Conservation (phyloP, 495 filamentous ascomycete species). For the Penicillium odoratum region DNA sequence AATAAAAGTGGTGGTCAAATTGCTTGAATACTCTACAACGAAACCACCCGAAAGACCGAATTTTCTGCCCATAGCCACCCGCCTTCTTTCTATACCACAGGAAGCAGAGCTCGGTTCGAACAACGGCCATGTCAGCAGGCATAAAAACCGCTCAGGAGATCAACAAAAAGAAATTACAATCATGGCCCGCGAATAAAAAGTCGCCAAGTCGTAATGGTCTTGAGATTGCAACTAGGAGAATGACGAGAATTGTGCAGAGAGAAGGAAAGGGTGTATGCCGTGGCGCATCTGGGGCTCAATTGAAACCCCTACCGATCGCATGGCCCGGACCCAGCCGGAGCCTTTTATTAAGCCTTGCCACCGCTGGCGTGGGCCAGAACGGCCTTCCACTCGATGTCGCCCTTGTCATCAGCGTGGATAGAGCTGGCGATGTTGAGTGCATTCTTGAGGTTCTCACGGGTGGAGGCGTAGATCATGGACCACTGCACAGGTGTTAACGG, state of each 20-base stretch:
- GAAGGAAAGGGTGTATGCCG: slow-evolving; percentile 22
- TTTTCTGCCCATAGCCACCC: slow-evolving; percentile 5
- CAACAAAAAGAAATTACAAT: slow-evolving; percentile 8
- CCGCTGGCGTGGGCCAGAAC: slow-evolving; percentile 80
- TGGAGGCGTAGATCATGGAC: slow-evolving; percentile 95
- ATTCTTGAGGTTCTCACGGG: slow-evolving; percentile 88
- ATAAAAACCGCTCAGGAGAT: slow-evolving; percentile 11
- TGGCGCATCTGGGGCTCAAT: slow-evolving; percentile 18
- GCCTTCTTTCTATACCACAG: slow-evolving; percentile 4
- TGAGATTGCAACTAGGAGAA: slow-evolving; percentile 45
- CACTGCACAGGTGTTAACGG: slow-evolving; percentile 24
- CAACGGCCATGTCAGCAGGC: slow-evolving; percentile 2
- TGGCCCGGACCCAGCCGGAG: slow-evolving; percentile 44
- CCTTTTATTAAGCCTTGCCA: slow-evolving; percentile 55
- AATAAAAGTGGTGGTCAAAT: slow-evolving; percentile 8
- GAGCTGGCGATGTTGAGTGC: slow-evolving; percentile 76
- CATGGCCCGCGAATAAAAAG: slow-evolving; percentile 11
- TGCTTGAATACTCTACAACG: slow-evolving; percentile 10
- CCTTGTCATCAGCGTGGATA: slow-evolving; percentile 89
- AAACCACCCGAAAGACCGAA: slow-evolving; percentile 6
- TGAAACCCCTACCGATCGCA: slow-evolving; percentile 23
- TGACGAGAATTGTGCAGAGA: slow-evolving; percentile 31
- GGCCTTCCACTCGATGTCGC: slow-evolving; percentile 83
- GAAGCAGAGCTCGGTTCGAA: slow-evolving; percentile 2
- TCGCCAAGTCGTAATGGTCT: slow-evolving; percentile 42